phyloP scores from a whole-genome alignment of 2,329 filamentous ascomycete genomes.

The Bipolaris cookei region DNA sequence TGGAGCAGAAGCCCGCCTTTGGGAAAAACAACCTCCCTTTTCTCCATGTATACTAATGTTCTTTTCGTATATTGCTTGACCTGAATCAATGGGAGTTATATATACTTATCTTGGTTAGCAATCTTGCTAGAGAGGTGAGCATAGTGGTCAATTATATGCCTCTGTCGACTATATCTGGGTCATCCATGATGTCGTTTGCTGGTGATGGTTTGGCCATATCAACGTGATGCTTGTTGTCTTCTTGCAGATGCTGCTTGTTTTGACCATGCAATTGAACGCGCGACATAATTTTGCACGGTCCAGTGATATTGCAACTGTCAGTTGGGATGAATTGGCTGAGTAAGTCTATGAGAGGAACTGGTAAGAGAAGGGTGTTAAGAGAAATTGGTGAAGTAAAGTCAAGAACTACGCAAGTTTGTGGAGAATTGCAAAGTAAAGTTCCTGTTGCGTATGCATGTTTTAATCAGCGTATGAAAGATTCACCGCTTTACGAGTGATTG shows the following conservation, averaged over 20 bases:
- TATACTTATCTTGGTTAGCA: conserved; percentile 5
- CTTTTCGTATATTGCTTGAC: neutral
- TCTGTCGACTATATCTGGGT: neutral
- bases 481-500: neutral
- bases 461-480: too few species aligned
- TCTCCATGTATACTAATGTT: neutral
- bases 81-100: neutral
- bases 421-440: neutral
- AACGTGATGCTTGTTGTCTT: neutral
- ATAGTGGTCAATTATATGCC: neutral
- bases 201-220: neutral
- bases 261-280: neutral
- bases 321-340: neutral
- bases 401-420: neutral
- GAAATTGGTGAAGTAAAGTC: too few species aligned
- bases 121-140: neutral
- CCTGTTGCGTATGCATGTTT: too few species aligned
- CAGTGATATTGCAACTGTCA: neutral
- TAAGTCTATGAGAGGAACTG: neutral
- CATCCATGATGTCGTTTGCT: neutral
- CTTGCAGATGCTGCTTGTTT: neutral
- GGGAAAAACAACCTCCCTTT: neutral
- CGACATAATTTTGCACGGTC: conserved; percentile 2
- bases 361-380: too few species aligned
- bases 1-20: conserved; percentile 1